Evolutionary conservation across 2,329 filamentous ascomycete genomes (phyloP), one percentile per base, ranked within the genome.

Genomic region (Aspergillus niger): DNA sequence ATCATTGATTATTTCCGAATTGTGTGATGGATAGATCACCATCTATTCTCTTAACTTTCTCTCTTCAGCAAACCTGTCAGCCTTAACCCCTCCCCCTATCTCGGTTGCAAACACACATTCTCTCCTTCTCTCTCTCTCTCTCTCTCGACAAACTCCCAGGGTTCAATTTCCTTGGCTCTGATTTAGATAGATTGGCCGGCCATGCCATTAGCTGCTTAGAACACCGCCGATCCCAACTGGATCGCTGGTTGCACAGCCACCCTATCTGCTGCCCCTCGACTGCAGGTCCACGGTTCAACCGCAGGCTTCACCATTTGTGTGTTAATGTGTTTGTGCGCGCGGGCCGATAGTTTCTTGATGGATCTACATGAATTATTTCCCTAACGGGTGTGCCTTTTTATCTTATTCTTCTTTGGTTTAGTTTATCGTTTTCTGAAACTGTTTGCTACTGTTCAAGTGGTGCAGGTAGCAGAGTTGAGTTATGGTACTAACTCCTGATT

Each of bases 191-290:
- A 36, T 36, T 13, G 11, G 10, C 10, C 5, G 13, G 2, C 30
- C 32, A 36, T 11, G 5, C 39, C 8, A 44, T 24, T 44, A 13
- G 41, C 17, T 3, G 41, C 10, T 11, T 20, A 10, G 20, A 20
- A 43, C 39, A 44, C 22, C 41, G 41, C 41, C 24, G 61, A 58
- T 54, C 56, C 62, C 48, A 24, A 28, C 49, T 22, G 24, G n/a
- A 39, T 57, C 61, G 57, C 59, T 55, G 64, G 57, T 69, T 36
- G 68, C 70, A 72, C 70, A 72, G 70, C 70, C 70, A 70, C 70
- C 60, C 62, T 69, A 68, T 68, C 69, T 36, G 11, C 32, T 36
- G 32, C 32, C 32, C 11, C 32, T 36, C 32, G 65, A 66, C 63
- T 59, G 17, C 39, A 39, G 20, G 49, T 61, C 64, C 58, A 54